Base-by-base conservation (phyloP, 2,329 filamentous ascomycete species). In the Dothideomycetidae sp. region DNA sequence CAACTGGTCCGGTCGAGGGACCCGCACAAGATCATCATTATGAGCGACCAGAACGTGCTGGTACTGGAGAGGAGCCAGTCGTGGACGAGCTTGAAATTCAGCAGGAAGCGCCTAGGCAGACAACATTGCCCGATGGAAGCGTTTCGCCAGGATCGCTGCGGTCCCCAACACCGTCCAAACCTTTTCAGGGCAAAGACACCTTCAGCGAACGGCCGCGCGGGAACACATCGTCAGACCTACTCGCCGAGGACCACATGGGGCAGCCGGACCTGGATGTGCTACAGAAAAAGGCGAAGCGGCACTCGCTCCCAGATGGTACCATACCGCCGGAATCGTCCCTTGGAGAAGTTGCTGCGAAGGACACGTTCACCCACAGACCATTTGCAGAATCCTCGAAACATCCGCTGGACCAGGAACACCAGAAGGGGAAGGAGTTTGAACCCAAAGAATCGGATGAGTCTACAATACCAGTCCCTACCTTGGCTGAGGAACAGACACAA, bases 1-100 rank as follows among this genome's bases (percentile, higher is more conserved):
- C 21, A 26, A 26, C 21, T 7, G 7, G n/a, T 26, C 7, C 7
- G 7, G 7, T 26, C 7, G 51, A 62, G 31, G 64, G 61, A 0
- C 43, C 69, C 15, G 50, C 62, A 17, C 67, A 71, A 42, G 66
- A 70, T 48, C 64, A 67, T 46, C 63, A 67, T 44, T 68, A 70
- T 47, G 53, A 60, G 12, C 54, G 48, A 13, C 64, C 64, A 0
- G 51, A 53, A 4, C 50, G 55, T 10, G 67, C 66, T 42, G 55
- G 60, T 4, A 46, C 56, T 3, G 44, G 52, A 10, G 53, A 64
- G 35, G 43, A 55, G 9, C 47, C 51, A 4, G 54, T 60, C 5
- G 40, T 56, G 29, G 54, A 53, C 10, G 36, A 63, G 17, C 47
- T 70, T 17, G 46, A 57, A 14, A 49, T 70, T 3, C 55, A 58